Evolutionary conservation across 257 asterid species (phyloP).

Genomic region (Paulownia fortunei): DNA sequence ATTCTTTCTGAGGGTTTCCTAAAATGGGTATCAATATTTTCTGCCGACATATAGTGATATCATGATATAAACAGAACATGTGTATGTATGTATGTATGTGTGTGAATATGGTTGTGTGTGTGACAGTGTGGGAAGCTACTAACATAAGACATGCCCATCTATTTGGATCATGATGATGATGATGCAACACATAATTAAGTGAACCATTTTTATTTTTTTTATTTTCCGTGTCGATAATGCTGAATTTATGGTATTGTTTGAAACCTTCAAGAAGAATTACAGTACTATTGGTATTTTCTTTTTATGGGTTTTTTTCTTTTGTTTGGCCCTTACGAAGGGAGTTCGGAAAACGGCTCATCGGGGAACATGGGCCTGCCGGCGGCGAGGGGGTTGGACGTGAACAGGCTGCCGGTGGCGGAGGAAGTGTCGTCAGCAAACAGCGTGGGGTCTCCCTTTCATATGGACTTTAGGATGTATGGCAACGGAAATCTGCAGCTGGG

Average conservation of each 20-base stretch:
- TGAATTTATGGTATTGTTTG: background rate
- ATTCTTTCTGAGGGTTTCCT: background rate
- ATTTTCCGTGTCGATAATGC: background rate
- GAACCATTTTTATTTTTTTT: background rate
- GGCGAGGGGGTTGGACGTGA: slow-evolving; percentile 63
- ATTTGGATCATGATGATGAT: background rate
- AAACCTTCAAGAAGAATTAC: background rate
- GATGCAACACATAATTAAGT: background rate
- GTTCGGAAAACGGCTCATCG: slow-evolving; percentile 81
- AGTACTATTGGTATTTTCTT: background rate
- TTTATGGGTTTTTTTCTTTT: background rate
- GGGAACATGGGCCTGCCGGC: slow-evolving; percentile 46
- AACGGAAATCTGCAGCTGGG: slow-evolving; percentile 30
- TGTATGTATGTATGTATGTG: background rate
- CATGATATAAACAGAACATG: background rate
- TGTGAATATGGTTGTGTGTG: background rate
- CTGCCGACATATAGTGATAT: background rate
- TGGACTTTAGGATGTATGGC: slow-evolving; percentile 53
- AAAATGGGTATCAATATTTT: background rate
- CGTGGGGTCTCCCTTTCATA: slow-evolving; percentile 57
- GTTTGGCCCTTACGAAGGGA: slow-evolving; percentile 45
- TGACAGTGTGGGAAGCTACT: background rate
- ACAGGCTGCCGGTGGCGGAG: slow-evolving; percentile 57
- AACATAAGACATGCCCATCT: background rate
- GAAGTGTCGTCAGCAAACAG: slow-evolving; percentile 75